phyloP scores from a whole-genome alignment of 2,329 filamentous ascomycete genomes.

The Exophiala spinifera region DNA sequence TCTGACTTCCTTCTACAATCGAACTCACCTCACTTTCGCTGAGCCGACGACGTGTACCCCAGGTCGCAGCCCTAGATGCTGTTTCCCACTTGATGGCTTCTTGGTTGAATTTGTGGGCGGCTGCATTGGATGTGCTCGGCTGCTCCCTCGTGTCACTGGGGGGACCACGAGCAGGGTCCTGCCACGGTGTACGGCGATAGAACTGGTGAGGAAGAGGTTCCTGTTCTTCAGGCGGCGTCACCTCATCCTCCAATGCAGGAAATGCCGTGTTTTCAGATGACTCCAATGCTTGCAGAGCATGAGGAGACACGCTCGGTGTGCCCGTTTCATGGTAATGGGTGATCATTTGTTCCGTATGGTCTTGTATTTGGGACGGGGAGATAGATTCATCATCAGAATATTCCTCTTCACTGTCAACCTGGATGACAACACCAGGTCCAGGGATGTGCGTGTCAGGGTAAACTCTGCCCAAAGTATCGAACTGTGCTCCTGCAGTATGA shows the following conservation, averaged over 20 bases:
- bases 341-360: constrained; percentile 9
- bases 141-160: constrained; percentile 37
- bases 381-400: constrained; percentile 33
- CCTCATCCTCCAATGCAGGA: constrained; percentile 28
- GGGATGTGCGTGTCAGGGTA: constrained; percentile 45
- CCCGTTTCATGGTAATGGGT: constrained; percentile 32
- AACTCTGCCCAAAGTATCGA: constrained; percentile 32
- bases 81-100: constrained; percentile 53
- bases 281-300: constrained; percentile 7
- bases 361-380: constrained; percentile 15
- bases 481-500: constrained; percentile 40
- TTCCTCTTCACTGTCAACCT: constrained; percentile 41
- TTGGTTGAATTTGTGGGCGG: constrained; percentile 52
- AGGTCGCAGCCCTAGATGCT: constrained; percentile 54
- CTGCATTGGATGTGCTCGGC: constrained; percentile 53
- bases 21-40: constrained; percentile 52
- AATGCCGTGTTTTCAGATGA: constrained; percentile 29
- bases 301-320: constrained; percentile 30
- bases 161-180: constrained; percentile 37
- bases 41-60: constrained; percentile 48
- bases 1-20: constrained; percentile 42
- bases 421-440: constrained; percentile 50
- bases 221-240: constrained; percentile 30
- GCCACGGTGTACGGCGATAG: constrained; percentile 47
- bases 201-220: constrained; percentile 39